Evolutionary conservation across 2,329 filamentous ascomycete species (phyloP).

Genomic region (Escovopsis sp.): DNA sequence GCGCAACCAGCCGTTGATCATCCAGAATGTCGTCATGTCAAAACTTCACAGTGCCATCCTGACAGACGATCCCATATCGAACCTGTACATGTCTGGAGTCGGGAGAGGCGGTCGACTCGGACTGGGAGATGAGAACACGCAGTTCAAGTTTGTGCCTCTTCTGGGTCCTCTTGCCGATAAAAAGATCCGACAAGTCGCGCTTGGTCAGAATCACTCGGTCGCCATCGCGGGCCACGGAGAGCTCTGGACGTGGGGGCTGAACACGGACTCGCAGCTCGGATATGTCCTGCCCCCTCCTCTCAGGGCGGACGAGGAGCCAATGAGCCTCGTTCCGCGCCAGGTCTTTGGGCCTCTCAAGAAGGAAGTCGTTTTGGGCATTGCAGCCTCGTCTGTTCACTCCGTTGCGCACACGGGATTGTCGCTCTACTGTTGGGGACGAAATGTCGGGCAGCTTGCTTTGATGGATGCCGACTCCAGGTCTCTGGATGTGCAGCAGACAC

Average conservation of each 20-base stretch:
- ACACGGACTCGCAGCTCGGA: conserved; percentile 71
- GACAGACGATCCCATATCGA: conserved; percentile 74
- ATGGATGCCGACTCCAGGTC: conserved; percentile 92
- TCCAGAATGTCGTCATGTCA: conserved; percentile 73
- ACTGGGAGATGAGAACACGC: conserved; percentile 75
- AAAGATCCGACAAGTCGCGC: conserved; percentile 59
- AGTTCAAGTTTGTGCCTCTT: conserved; percentile 74
- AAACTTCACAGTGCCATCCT: conserved; percentile 85
- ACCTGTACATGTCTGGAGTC: conserved; percentile 85
- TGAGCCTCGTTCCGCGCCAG: conserved; percentile 68
- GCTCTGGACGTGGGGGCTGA: conserved; percentile 89
- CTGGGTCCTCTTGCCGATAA: conserved; percentile 62
- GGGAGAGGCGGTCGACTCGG: conserved; percentile 82
- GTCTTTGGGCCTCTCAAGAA: conserved; percentile 87
- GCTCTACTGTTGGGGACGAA: conserved; percentile 89
- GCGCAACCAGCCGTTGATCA: conserved; percentile 54
- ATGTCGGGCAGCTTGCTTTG: conserved; percentile 82
- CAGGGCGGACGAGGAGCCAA: conserved; percentile 65
- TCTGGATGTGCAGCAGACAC: conserved; percentile 65
- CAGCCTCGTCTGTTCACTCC: conserved; percentile 83
- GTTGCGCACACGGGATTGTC: conserved; percentile 71
- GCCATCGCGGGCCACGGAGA: conserved; percentile 78
- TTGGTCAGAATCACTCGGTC: conserved; percentile 85
- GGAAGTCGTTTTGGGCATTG: conserved; percentile 65
- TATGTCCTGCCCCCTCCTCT: conserved; percentile 56